Evolutionary conservation across 2,329 filamentous ascomycete genomes (phyloP).

Genomic region (Fusarium nurragi): DNA sequence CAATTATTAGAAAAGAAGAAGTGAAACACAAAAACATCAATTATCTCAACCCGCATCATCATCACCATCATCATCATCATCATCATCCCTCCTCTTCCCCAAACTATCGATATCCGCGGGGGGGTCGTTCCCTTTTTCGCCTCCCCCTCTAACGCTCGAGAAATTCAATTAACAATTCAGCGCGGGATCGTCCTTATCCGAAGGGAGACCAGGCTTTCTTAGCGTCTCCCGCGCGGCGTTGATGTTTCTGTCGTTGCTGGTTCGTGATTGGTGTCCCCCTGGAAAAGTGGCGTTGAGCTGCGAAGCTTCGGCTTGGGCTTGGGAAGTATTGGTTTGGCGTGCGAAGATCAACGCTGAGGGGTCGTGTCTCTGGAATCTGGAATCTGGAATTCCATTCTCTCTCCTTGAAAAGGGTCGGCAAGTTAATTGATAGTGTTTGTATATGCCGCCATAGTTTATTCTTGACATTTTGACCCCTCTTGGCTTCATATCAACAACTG

Average conservation of each 20-base stretch:
- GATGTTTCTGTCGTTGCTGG: constrained; percentile 23
- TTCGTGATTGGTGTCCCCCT: constrained; percentile 35
- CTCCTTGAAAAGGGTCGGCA: background rate
- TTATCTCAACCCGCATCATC: background rate
- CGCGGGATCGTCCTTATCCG: constrained; percentile 30
- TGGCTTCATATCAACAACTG: constrained; percentile 5
- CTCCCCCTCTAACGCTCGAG: constrained; percentile 8
- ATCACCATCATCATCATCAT: background rate
- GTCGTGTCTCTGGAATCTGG: constrained; percentile 8
- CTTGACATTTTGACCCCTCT: constrained; percentile 8
- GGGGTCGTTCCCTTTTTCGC: constrained; percentile 11
- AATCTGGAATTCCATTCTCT: constrained; percentile 17
- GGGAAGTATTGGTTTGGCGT: constrained; percentile 16
- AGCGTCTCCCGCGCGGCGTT: constrained; percentile 29
- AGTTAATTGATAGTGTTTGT: background rate
- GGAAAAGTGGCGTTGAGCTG: constrained; percentile 35
- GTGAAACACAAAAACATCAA: background rate
- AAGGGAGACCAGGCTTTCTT: constrained; percentile 9
- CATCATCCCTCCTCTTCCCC: constrained; percentile 1
- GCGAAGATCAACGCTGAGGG: background rate
- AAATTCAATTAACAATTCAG: constrained; percentile 30
- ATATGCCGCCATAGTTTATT: background rate
- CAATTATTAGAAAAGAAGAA: background rate
- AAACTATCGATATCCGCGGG: constrained; percentile 22
- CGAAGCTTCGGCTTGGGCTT: constrained; percentile 9